Percentiles rank a stretch among this genome's conserved stretches.
Evolutionary conservation across 371 early-diverging fungal species (phyloP).

Genomic region (Chytridium lagenaria): DNA sequence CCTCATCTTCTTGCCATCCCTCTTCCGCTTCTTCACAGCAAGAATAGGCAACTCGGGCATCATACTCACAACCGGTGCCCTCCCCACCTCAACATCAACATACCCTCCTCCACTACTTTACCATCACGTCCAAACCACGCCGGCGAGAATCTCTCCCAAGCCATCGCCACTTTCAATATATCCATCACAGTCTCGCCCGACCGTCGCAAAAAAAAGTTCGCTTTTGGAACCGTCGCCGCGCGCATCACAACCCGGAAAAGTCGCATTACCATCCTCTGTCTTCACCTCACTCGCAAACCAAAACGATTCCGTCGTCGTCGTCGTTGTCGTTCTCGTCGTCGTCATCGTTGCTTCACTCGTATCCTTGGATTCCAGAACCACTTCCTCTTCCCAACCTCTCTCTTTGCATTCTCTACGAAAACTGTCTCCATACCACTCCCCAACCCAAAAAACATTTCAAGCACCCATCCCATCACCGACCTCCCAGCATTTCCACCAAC

Average conservation of each 20-base stretch:
- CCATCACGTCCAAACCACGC: neutral
- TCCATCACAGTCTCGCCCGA: neutral
- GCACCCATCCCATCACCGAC: neutral
- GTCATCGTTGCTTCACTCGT: neutral
- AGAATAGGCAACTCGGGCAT: neutral
- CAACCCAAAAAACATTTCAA: neutral
- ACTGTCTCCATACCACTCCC: neutral
- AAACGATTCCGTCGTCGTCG: neutral
- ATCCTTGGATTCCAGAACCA: neutral
- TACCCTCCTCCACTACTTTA: too few species aligned
- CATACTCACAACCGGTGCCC: neutral
- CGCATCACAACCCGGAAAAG: neutral
- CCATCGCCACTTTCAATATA: neutral
- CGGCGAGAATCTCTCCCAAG: neutral
- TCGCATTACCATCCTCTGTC: neutral
- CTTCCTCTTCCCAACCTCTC: neutral
- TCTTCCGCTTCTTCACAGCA: neutral
- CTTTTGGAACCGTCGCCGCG: neutral
- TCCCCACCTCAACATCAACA: neutral
- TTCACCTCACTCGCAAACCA: neutral
- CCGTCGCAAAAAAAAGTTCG: neutral
- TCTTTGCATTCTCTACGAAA: neutral
- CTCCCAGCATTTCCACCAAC: neutral
- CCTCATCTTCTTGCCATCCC: neutral
- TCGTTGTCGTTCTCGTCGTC: neutral